Evolutionary conservation across 352 stramenopile species (phyloP), one percentile per base, ranked within the genome.

Genomic region (Phytophthora constricta): DNA sequence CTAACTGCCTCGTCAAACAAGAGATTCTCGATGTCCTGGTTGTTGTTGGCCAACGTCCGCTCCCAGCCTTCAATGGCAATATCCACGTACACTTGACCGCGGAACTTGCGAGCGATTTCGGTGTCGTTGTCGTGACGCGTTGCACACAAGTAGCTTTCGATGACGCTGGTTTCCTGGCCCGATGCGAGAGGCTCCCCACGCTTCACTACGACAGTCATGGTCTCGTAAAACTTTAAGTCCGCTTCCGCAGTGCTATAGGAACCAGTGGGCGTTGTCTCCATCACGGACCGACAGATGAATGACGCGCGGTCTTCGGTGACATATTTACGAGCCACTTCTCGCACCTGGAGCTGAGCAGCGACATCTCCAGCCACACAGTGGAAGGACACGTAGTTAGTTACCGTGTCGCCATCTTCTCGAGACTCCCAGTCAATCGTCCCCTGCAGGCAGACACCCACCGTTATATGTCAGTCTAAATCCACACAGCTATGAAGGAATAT

Each of bases 11-110:
- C 70, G 16, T 82, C 66, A 25, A 85, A 69, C 9, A 85, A 33
- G 5, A 85, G 57, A 42, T 85, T 85, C 48, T 85, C 77, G 23
- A 82, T 75, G 33, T 78, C 73, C 39, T 79, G 74, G 51, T 76
- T 77, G 34, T 71, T 80, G 27, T 65, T 68, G n/a, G 65, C n/a
- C 23, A 73, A 48, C 11, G 60, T 64, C 2, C 31, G 54, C 1
- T 72, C 59, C 70, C 66, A 70, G 46, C 76, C 64, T 51, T 84
- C 48, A 16, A 64, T 65, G 7, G 65, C 65, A 11, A 72, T 65
- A n/a, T 72, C 65, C 19, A 72, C 52, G 23, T 72, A 72, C 3
- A 72, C 23, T 45, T 72, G 42, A 1, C 65, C 65, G 58, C 65
- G 52, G 34, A 69, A 72, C 16, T 69, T 72, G 2, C 59, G 58